These are phyloP conservation scores for Tetracladium setigerum DNA, from an alignment of 495 filamentous ascomycete genomes.

Conservation along the genomic window DNA sequence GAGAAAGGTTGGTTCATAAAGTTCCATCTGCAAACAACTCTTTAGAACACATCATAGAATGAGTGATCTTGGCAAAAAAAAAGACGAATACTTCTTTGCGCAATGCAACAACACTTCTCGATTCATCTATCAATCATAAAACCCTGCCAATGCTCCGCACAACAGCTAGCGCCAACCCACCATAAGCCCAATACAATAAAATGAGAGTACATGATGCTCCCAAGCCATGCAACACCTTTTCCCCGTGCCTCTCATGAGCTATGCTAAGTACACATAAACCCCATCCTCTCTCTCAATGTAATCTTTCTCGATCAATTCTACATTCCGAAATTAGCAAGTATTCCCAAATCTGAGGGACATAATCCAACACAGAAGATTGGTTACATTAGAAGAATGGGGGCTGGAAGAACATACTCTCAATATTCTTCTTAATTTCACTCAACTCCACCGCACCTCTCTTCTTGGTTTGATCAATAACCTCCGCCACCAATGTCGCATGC, in stretches of 20 bases:
- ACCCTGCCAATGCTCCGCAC: too few species aligned
- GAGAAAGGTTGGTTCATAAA: too few species aligned
- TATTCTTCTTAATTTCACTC: constrained; percentile 87
- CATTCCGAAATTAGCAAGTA: constrained; percentile 2
- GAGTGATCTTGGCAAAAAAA: too few species aligned
- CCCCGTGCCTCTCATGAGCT: background rate
- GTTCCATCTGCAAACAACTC: too few species aligned
- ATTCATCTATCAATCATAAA: too few species aligned
- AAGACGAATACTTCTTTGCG: too few species aligned
- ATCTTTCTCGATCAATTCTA: constrained; percentile 88
- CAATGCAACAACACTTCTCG: too few species aligned
- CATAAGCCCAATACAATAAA: too few species aligned
- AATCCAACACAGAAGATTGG: background rate
- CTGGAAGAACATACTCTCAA: constrained; percentile 63
- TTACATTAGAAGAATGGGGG: background rate
- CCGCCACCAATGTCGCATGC: constrained; percentile 71
- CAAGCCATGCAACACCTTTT: background rate
- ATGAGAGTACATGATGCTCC: too few species aligned
- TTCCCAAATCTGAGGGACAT: background rate
- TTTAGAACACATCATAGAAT: too few species aligned
- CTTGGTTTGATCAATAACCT: constrained; percentile 85
- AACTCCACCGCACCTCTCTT: constrained; percentile 76
- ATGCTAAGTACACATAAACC: constrained; percentile 78
- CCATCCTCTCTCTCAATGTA: constrained; percentile 86
- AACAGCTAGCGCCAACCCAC: too few species aligned